Base-by-base conservation (phyloP, 2,329 filamentous ascomycete species). In the Aspergillus amoenus region DNA sequence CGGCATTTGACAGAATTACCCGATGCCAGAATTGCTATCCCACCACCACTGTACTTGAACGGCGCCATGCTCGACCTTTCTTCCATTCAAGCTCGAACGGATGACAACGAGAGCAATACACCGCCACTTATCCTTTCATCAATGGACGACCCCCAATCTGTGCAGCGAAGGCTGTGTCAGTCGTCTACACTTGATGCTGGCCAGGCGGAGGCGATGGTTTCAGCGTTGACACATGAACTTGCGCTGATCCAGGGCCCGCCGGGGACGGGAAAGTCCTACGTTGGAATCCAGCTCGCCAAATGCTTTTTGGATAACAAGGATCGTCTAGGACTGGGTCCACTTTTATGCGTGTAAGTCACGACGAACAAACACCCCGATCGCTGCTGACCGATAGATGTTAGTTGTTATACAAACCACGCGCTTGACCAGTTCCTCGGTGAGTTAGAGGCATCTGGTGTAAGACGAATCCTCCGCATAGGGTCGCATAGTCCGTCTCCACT, bases 171-270 rank as follows among this genome's bases (percentile, higher is more conserved):
- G 24, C 24, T 27, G 7, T 27, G 24, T 27, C 24, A 27, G 24
- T 27, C 24, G 2, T 52, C 47, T 2, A 30, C 34, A 12, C 41
- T 61, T 3, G 59, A 59, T 42, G 8, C 30, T 18, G 59, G 56
- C 1, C 59, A 61, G 24, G 45, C 45, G 9, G 17, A 43, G 1
- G 59, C 52, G 8, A 11, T 61, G 27, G 34, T 61, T 13, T 47
- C 44, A 17, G 61, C 45, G 17, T 57, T 63, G 15, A 58, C 46
- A 3, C 54, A 55, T 5, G 58, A 66, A 34, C 43, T 64, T 30
- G 59, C 61, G 4, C 54, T 68, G 11, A 69, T 68, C 4, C 63
- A 68, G 56, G 67, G 67, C n/a, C 62, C 67, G 52, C 60, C 63
- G 37, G 63, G 64, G 21, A 66, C 67, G 51, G 61, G 70, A n/a